These are phyloP conservation scores for Nigrograna mackinnonii DNA, from an alignment of 2,329 filamentous ascomycete species.

Conservation along the genomic window DNA sequence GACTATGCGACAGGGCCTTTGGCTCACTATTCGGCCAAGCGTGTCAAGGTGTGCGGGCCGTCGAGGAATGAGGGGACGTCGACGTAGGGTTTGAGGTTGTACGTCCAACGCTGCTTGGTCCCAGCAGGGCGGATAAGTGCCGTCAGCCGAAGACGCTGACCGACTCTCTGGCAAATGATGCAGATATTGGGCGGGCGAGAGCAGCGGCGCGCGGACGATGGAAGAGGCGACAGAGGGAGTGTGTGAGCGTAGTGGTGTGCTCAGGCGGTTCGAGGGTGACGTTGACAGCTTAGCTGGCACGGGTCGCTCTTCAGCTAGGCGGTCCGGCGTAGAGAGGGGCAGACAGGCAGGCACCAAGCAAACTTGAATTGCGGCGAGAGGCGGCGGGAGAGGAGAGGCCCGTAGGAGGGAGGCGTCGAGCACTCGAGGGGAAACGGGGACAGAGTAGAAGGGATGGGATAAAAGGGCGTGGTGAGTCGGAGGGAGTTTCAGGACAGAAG, in stretches of 20 bases:
- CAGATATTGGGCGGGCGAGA: conserved; percentile 1
- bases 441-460: too few relatives aligned
- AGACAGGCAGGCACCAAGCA: too few relatives aligned
- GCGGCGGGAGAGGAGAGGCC: too few relatives aligned
- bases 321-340: too few relatives aligned
- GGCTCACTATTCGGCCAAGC: conserved; percentile 8
- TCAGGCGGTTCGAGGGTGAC: neutral
- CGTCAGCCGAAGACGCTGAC: conserved; percentile 34
- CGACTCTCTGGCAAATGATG: conserved; percentile 16
- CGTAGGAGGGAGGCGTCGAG: too few relatives aligned
- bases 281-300: too few relatives aligned
- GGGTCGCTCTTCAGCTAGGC: too few relatives aligned
- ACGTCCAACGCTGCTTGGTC: conserved; percentile 24
- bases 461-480: too few relatives aligned
- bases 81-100: conserved; percentile 19
- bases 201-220: conserved; percentile 2
- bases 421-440: too few relatives aligned
- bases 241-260: neutral
- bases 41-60: conserved; percentile 7
- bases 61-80: conserved; percentile 15
- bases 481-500: too few relatives aligned
- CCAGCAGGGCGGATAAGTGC: conserved; percentile 30
- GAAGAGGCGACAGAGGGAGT: conserved; percentile 2
- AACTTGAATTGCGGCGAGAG: too few relatives aligned
- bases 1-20: conserved; percentile 10